A percentile compares a stretch with the other conserved stretches of the same genome.
Conservation (phyloP, 2,329 filamentous ascomycete genomes). For the Fusarium sp. region DNA sequence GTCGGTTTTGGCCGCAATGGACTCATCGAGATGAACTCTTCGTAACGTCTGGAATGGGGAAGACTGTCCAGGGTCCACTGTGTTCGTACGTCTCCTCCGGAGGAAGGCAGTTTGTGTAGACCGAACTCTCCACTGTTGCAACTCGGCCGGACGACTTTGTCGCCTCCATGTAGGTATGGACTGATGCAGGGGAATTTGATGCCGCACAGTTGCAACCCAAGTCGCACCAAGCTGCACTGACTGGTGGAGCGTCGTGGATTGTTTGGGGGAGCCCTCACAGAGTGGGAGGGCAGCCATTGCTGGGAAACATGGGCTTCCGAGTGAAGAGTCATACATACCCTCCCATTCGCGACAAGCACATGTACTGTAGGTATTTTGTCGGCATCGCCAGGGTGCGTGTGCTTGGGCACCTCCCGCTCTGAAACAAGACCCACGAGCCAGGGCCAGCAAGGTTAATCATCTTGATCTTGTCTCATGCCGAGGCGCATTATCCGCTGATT, state of each 20-base stretch:
- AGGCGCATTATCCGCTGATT: background rate
- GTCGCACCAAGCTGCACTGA: slow-evolving; percentile 16
- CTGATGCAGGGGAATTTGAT: slow-evolving; percentile 29
- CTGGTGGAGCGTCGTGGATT: slow-evolving; percentile 21
- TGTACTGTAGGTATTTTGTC: slow-evolving; percentile 7
- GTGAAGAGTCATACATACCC: slow-evolving; percentile 11
- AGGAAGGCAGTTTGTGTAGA: background rate
- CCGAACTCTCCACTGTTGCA: slow-evolving; percentile 3
- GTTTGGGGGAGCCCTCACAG: slow-evolving; percentile 16
- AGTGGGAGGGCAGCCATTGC: slow-evolving; percentile 5
- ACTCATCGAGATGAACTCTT: slow-evolving; percentile 19
- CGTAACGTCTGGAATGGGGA: slow-evolving; percentile 3
- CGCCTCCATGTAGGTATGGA: slow-evolving; percentile 18
- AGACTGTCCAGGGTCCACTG: background rate
- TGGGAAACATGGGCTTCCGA: background rate
- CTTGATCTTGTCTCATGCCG: background rate
- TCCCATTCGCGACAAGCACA: slow-evolving; percentile 6
- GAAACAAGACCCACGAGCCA: slow-evolving; percentile 15
- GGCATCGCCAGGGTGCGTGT: slow-evolving; percentile 21
- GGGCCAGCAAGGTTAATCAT: slow-evolving; percentile 3
- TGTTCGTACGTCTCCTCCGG: slow-evolving; percentile 9
- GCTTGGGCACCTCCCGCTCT: slow-evolving; percentile 14
- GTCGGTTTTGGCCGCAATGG: slow-evolving; percentile 14
- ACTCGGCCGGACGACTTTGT: slow-evolving; percentile 1
- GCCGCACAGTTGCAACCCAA: slow-evolving; percentile 20